Conservation (phyloP, 306 rosid genomes). For the Vicia faba region DNA sequence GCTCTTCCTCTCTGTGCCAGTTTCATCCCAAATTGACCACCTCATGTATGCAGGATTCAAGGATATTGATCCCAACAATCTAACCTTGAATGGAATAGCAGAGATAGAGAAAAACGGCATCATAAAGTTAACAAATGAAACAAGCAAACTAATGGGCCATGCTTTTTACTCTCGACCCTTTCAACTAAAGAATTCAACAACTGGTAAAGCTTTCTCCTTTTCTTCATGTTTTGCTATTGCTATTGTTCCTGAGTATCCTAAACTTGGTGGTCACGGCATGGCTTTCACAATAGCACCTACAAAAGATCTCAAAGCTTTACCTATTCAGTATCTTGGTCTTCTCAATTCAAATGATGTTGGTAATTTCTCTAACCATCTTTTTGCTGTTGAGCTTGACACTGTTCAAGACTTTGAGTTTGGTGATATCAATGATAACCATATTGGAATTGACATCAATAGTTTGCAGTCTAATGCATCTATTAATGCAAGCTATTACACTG, state of each 20-base stretch:
- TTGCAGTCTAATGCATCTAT: conserved; percentile 57
- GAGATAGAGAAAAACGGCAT: conserved; percentile 55
- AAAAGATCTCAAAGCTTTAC: conserved; percentile 55
- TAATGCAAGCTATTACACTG: conserved; percentile 49
- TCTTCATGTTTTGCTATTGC: conserved; percentile 66
- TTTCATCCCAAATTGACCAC: conserved; percentile 44
- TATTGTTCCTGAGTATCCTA: conserved; percentile 74
- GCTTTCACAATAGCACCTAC: conserved; percentile 66
- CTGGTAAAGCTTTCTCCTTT: conserved; percentile 66
- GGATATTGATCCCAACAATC: conserved; percentile 47
- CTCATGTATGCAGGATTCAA: conserved; percentile 62
- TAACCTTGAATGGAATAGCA: conserved; percentile 60
- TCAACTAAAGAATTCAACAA: conserved; percentile 55
- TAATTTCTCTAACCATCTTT: conserved; percentile 61
- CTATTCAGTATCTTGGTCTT: conserved; percentile 79
- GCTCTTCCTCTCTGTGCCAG: conserved; percentile 41
- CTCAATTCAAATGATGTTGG: conserved; percentile 57
- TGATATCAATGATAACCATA: conserved; percentile 79
- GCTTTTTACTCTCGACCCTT: conserved; percentile 57
- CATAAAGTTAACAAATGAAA: conserved; percentile 63
- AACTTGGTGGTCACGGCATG: conserved; percentile 85
- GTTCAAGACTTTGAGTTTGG: conserved; percentile 80
- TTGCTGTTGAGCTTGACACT: conserved; percentile 83
- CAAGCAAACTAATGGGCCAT: conserved; percentile 57
- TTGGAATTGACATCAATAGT: conserved; percentile 73